A percentile compares a stretch with the other conserved stretches of the same genome.
phyloP scores from a whole-genome alignment of 345 rosid genomes.

The Linum trigynum region DNA sequence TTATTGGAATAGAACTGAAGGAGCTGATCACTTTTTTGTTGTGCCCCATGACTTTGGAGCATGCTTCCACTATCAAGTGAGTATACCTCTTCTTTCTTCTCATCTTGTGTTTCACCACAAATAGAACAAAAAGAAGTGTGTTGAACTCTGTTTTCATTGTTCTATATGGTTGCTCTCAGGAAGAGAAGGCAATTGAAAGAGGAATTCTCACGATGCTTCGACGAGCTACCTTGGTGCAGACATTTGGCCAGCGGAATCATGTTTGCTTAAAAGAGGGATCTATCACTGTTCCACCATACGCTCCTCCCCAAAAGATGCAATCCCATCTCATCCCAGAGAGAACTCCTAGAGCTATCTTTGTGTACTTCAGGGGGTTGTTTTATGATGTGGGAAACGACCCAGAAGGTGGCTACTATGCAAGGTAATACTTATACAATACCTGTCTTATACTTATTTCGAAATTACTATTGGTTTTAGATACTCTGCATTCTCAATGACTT shows the following conservation, averaged over 20 bases:
- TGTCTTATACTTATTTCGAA: background rate
- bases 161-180: constrained; percentile 30
- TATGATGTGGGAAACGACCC: constrained; percentile 93
- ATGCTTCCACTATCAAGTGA: constrained; percentile 89
- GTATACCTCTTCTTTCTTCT: background rate
- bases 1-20: constrained; percentile 88
- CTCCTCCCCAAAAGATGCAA: constrained; percentile 94
- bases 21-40: constrained; percentile 92
- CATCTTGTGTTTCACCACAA: background rate
- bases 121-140: background rate
- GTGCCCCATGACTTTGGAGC: constrained; percentile 97
- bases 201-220: constrained; percentile 77
- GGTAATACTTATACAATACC: constrained; percentile 30
- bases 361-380: constrained; percentile 89
- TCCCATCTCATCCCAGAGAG: constrained; percentile 66
- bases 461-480: too few species aligned
- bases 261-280: constrained; percentile 89
- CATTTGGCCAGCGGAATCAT: constrained; percentile 90
- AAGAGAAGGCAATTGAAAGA: constrained; percentile 84
- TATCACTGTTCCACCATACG: constrained; percentile 89
- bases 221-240: constrained; percentile 85
- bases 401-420: constrained; percentile 95
- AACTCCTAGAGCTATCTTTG: constrained; percentile 83
- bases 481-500: too few species aligned
- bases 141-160: background rate